A percentile compares a stretch with the other conserved stretches of the same genome.
These are phyloP conservation scores for Saprolegnia parasitica DNA, from an alignment of 352 stramenopile species.

Conservation along the genomic window DNA sequence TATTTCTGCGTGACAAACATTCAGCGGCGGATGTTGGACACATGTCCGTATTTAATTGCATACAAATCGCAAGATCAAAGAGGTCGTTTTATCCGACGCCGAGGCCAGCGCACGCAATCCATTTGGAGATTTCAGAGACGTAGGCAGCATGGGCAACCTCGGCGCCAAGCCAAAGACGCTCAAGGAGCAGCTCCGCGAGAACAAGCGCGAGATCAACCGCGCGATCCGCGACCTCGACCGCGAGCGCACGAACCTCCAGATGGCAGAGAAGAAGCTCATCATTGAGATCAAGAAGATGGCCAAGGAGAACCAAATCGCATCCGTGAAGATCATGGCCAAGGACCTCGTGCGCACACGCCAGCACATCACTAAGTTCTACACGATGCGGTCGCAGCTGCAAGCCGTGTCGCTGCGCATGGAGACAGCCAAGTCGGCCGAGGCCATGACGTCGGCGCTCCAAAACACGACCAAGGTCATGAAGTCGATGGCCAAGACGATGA, in stretches of 20 bases:
- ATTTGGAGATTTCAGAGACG: constrained; percentile 3
- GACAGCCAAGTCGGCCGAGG: constrained; percentile 95
- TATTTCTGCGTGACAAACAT: too few relatives aligned
- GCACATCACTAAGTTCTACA: constrained; percentile 98
- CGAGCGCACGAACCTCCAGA: constrained; percentile 89
- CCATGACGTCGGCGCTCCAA: constrained; percentile 88
- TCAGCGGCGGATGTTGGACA: too few relatives aligned
- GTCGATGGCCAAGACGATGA: constrained; percentile 92
- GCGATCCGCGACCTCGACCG: constrained; percentile 95
- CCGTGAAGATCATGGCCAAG: constrained; percentile 97
- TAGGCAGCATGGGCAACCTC: constrained; percentile 57
- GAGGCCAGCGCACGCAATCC: too few relatives aligned
- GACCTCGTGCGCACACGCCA: constrained; percentile 93
- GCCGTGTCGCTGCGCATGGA: constrained; percentile 90
- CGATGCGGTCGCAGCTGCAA: constrained; percentile 96
- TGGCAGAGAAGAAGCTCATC: constrained; percentile 93
- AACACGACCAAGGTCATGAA: constrained; percentile 82
- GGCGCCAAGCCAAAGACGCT: constrained; percentile 76
- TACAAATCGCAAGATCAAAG: too few relatives aligned
- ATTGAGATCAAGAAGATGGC: constrained; percentile 98
- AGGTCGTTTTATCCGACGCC: too few relatives aligned
- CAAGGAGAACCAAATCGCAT: constrained; percentile 93
- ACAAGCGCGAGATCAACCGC: constrained; percentile 97
- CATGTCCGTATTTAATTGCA: too few relatives aligned
- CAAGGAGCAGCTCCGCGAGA: constrained; percentile 92